phyloP scores from a whole-genome alignment of 331 rosid genomes.

The Acacia pycnantha region DNA sequence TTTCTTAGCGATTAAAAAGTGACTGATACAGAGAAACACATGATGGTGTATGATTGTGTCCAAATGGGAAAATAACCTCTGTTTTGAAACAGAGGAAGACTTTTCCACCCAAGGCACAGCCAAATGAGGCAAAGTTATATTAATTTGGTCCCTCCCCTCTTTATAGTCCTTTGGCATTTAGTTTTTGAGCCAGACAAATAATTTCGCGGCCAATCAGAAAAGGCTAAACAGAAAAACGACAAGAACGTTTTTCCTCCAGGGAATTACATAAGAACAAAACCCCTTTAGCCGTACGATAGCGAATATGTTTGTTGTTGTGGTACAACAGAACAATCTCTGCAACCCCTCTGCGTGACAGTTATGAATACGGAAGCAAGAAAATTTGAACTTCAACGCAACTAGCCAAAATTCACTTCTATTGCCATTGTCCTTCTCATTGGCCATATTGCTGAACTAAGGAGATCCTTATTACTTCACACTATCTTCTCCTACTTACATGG shows the following conservation, averaged over 20 bases:
- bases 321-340: conserved; percentile 9
- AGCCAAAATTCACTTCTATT: background rate
- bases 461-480: background rate
- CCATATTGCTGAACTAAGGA: background rate
- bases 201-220: background rate
- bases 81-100: background rate
- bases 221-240: background rate
- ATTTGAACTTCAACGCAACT: background rate
- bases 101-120: background rate
- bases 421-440: background rate
- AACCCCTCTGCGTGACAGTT: conserved; percentile 1
- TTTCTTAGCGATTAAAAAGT: background rate
- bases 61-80: background rate
- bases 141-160: conserved; percentile 1
- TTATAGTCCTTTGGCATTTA: background rate
- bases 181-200: conserved; percentile 3
- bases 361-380: background rate
- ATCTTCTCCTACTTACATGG: background rate
- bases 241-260: background rate
- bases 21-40: background rate
- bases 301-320: background rate
- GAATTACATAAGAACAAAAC: background rate
- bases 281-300: background rate
- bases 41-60: background rate
- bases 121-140: background rate